Conservation (phyloP, 1,284 basidiomycete species). For the Ceratobasidium sp. region DNA sequence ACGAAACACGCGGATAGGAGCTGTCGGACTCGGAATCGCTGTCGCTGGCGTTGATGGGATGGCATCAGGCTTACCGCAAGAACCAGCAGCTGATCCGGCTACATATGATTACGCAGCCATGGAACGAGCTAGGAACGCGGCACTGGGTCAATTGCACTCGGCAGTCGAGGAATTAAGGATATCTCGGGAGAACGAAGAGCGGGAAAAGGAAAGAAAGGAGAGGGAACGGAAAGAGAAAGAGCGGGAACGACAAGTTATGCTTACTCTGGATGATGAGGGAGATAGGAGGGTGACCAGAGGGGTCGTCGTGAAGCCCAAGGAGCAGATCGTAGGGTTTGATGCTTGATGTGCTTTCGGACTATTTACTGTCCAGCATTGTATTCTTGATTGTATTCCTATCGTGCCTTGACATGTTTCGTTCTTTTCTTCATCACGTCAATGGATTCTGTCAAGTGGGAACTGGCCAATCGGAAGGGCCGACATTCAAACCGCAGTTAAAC, state of each 20-base stretch:
- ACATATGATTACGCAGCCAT: constrained; percentile 37
- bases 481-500: constrained; percentile 17
- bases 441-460: background rate
- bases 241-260: constrained; percentile 26
- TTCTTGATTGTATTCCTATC: constrained; percentile 29
- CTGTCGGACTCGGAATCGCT: constrained; percentile 29
- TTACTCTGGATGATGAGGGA: constrained; percentile 30
- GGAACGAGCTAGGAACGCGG: constrained; percentile 35
- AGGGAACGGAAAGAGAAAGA: constrained; percentile 35
- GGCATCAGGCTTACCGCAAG: constrained; percentile 12
- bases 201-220: constrained; percentile 30
- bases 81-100: constrained; percentile 18
- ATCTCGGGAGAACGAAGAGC: constrained; percentile 32
- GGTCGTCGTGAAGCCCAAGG: constrained; percentile 29
- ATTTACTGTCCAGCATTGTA: constrained; percentile 5
- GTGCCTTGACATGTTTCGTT: background rate
- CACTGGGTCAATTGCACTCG: constrained; percentile 33
- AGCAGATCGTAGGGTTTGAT: constrained; percentile 38
- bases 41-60: constrained; percentile 32
- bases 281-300: constrained; percentile 29
- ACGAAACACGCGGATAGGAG: constrained; percentile 37
- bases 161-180: constrained; percentile 35
- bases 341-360: constrained; percentile 19
- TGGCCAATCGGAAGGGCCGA: constrained; percentile 1
- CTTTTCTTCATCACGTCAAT: background rate